Evolutionary conservation across 129 eudicot species (phyloP).

Genomic region (Kitagawia praeruptora): DNA sequence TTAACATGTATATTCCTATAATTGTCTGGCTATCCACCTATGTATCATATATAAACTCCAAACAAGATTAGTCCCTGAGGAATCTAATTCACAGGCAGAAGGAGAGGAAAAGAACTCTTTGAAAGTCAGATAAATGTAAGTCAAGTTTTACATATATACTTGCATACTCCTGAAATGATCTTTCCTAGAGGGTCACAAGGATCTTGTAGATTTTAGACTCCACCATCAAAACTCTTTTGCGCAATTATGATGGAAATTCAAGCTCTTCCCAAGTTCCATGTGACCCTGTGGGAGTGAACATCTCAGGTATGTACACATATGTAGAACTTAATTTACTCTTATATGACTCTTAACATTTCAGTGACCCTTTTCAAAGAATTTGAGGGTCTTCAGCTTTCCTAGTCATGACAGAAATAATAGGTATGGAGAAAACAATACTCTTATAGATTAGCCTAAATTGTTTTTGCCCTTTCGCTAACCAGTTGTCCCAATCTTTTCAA

Average conservation of each 20-base stretch:
- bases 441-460: not conserved
- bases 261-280: not conserved
- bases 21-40: not conserved
- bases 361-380: not conserved
- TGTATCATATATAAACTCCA: not conserved
- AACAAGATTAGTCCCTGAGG: not conserved
- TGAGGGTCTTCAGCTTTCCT: not conserved
- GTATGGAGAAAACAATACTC: not conserved
- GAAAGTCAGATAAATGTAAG: not conserved
- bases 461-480: not conserved
- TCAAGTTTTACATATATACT: slow-evolving; percentile 3
- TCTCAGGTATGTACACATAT: not conserved
- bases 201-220: not conserved
- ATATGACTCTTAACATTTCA: not conserved
- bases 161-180: not conserved
- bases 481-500: not conserved
- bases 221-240: not conserved
- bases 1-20: not conserved
- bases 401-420: not conserved
- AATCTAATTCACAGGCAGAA: not conserved
- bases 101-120: not conserved
- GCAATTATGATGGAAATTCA: not conserved
- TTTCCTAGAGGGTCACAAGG: slow-evolving; percentile 7
- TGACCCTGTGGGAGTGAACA: slow-evolving; percentile 17
- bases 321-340: slow-evolving; percentile 6